A percentile compares a stretch with the other conserved stretches of the same genome.
Evolutionary conservation across 2,329 filamentous ascomycete species (phyloP).

Genomic region (Paecilomyces sp.): DNA sequence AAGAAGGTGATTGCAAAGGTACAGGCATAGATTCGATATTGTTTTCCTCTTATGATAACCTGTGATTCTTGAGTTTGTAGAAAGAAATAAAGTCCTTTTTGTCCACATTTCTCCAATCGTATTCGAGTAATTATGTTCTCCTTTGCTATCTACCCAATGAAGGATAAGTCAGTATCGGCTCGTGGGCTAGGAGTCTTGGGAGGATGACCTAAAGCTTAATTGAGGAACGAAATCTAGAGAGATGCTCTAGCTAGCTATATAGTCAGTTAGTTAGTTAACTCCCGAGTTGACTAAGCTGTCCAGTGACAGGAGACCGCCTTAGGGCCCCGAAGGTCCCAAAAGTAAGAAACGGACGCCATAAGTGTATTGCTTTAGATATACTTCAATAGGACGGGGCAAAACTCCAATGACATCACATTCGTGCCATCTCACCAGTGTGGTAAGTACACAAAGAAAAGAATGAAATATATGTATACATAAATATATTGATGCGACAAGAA

Average conservation of each 20-base stretch:
- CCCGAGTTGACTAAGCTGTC: background rate
- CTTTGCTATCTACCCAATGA: background rate
- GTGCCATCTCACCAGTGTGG: background rate
- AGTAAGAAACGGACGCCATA: background rate
- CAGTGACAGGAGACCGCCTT: too few species aligned
- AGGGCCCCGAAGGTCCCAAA: too few species aligned
- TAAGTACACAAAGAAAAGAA: too few species aligned
- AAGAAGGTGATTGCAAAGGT: background rate
- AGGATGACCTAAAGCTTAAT: background rate
- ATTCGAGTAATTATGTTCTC: too few species aligned
- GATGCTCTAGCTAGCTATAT: background rate
- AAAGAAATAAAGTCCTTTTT: too few species aligned
- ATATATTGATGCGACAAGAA: too few species aligned
- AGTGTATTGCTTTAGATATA: background rate
- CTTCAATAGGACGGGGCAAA: background rate
- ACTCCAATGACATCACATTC: background rate
- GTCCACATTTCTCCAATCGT: too few species aligned
- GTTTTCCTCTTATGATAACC: too few species aligned
- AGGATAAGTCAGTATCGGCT: background rate
- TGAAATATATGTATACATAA: too few species aligned
- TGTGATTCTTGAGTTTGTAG: too few species aligned
- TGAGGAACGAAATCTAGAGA: too few species aligned
- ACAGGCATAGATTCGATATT: background rate
- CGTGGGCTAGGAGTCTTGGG: background rate
- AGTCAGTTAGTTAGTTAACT: background rate